Base-by-base conservation (phyloP, 2,329 filamentous ascomycete genomes). In the Aspergillus sp. region DNA sequence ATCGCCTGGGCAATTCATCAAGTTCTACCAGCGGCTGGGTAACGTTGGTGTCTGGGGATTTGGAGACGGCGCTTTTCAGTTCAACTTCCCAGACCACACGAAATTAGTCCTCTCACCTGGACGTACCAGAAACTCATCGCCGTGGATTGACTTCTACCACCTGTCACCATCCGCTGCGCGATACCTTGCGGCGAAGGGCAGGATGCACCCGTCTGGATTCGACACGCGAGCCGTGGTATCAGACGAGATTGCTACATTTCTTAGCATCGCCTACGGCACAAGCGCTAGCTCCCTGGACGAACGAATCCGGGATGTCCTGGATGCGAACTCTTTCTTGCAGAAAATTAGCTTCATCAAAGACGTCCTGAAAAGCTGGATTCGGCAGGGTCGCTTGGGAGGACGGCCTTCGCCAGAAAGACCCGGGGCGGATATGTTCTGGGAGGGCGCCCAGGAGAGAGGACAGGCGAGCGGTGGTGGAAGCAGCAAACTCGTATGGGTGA, bases 11-110 rank as follows among this genome's bases (percentile, higher is more conserved):
- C 75, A 76, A 25, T 80, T 78, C 58, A 73, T 81, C 63, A 80
- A 79, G 52, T 82, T 81, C 65, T 82, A 81, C 64, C 78, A 81
- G 62, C 72, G 79, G 12, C 66, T 82, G 17, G 79, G 79, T 6
- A 81, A 81, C 61, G 79, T 81, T n/a, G 79, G 79, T n/a, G 75
- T 81, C 41, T 82, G 79, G 79, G 78, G 78, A 3, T 82, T 81
- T 60, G 77, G 75, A 23, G 76, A 81, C 58, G 78, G 79, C 5
- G 75, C 77, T 53, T 76, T 82, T 58, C 79, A 81, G 68, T 81
- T 82, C 69, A 82, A 82, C 62, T 82, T 81, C 62, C 79, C 79
- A 2, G 79, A 82, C 55, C 79, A 82, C 59, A 82, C 79, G 12
- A 82, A 82, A 61, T 70, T 82, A 12, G 73, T 80, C n/a, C 68